Base-by-base conservation (phyloP, 371 early-diverging fungal genomes). In the Haplosporangium sp. region DNA sequence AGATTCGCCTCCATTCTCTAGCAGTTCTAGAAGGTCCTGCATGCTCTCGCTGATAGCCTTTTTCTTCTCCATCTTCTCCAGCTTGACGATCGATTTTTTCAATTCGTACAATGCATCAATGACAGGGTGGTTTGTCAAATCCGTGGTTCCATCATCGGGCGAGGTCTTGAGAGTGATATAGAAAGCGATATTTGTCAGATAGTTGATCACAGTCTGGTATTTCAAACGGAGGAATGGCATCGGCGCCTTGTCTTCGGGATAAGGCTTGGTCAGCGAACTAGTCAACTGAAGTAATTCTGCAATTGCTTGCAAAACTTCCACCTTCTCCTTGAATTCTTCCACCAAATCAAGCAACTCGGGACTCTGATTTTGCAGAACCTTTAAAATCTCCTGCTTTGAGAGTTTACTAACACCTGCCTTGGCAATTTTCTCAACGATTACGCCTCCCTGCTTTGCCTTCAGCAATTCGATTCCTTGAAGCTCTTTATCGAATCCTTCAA, bases 161-260 rank as follows among this genome's bases (percentile, higher is more conserved):
- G 92, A 90, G 17, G 95, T 90, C 76, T 94, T 94, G 56, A 95
- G 74, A 1, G 89, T 89, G 64, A 97, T 87, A 82, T 96, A 96
- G 65, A 96, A 97, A 20, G 96, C 90, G 63, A 97, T 89, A 71
- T 97, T 97, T 69, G 92, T 93, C 73, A 96, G 84, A 77, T 96
- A 97, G 67, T 90, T 91, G 82, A 93, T 84, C 35, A 90, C 63
- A 34, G 86, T 84, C 78, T 90, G 87, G 78, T 91, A 87, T 75
- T 87, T 86, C 61, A 74, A 79, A 19, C 68, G 72, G n/a, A 82
- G 47, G 63, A 82, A 82, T 3, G 88, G 76, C 70, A 84, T 88
- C 83, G 87, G 85, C 87, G 88, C 85, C 65, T 69, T 62, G 63
- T 68, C 61, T 44, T 84, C 83, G 19, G 82, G 84, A 27, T 73